A percentile compares a stretch with the other conserved stretches of the same genome.
These are phyloP conservation scores for Eucalyptus microcorys DNA, from an alignment of 345 rosid genomes.

Conservation along the genomic window DNA sequence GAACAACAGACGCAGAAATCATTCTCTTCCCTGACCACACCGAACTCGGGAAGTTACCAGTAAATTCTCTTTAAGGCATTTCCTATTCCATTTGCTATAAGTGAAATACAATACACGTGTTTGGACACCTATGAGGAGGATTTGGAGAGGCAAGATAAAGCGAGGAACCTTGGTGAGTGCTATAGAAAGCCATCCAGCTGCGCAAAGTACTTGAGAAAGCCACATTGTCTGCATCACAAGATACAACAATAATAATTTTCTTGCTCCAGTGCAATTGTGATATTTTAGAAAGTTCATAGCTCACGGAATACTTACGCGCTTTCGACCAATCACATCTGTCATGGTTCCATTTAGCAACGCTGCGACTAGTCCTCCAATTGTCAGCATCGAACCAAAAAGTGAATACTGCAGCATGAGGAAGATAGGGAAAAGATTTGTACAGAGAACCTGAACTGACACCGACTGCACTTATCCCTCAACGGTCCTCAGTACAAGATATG, in stretches of 20 bases:
- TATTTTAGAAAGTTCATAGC: neutral
- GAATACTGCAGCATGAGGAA: conserved; percentile 5
- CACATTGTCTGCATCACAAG: conserved; percentile 4
- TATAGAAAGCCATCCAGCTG: conserved; percentile 7
- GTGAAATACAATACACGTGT: neutral
- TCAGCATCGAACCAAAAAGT: conserved; percentile 12
- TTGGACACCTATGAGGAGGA: neutral
- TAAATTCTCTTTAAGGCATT: neutral
- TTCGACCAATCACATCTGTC: neutral
- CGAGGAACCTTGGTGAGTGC: conserved; percentile 1
- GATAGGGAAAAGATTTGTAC: neutral
- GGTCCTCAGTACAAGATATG: neutral
- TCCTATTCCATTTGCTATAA: neutral
- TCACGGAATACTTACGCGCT: neutral
- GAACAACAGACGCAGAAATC: neutral
- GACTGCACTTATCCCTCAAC: neutral
- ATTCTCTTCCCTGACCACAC: neutral
- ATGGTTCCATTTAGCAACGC: neutral
- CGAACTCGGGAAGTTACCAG: neutral
- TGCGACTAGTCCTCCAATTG: conserved; percentile 14
- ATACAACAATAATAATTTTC: neutral
- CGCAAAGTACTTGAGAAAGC: neutral
- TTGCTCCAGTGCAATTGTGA: neutral
- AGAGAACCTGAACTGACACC: neutral
- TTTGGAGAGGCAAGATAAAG: neutral